A percentile compares a stretch with the other conserved stretches of the same genome.
Conservation (phyloP, 139 green algal species). For the Astrephomene gubernaculifera region DNA sequence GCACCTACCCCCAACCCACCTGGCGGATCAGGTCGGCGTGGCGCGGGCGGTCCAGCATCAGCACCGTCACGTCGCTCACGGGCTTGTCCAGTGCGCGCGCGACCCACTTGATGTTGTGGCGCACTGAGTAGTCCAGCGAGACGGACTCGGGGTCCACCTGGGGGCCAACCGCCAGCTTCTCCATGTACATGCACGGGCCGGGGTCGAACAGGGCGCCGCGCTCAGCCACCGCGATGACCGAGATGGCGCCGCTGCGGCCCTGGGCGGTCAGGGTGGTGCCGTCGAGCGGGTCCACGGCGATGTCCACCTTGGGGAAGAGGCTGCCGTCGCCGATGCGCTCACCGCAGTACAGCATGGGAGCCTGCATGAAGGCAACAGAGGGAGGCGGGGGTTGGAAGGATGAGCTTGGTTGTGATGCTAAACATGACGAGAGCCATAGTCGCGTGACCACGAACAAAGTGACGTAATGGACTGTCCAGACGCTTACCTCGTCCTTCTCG, state of each 20-base stretch:
- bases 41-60: slow-evolving; percentile 82
- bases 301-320: slow-evolving; percentile 72
- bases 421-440: too few species aligned
- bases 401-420: too few species aligned
- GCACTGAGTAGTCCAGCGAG: slow-evolving; percentile 67
- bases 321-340: slow-evolving; percentile 72
- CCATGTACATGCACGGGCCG: slow-evolving; percentile 80
- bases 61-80: slow-evolving; percentile 80
- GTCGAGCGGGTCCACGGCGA: slow-evolving; percentile 89
- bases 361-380: too few species aligned
- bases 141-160: slow-evolving; percentile 66
- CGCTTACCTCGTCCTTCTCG: slow-evolving; percentile 79
- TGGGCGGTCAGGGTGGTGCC: slow-evolving; percentile 79
- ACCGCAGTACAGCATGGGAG: slow-evolving; percentile 86
- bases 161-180: slow-evolving; percentile 77
- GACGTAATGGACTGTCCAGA: too few species aligned
- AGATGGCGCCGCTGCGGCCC: slow-evolving; percentile 65
- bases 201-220: slow-evolving; percentile 81
- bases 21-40: slow-evolving; percentile 47
- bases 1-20: too few species aligned
- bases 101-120: slow-evolving; percentile 75
- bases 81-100: slow-evolving; percentile 75
- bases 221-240: slow-evolving; percentile 86
- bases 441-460: too few species aligned
- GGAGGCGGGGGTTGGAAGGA: too few species aligned